These are phyloP conservation scores for Medicago truncatula DNA, from an alignment of 306 rosid species.

Conservation along the genomic window DNA sequence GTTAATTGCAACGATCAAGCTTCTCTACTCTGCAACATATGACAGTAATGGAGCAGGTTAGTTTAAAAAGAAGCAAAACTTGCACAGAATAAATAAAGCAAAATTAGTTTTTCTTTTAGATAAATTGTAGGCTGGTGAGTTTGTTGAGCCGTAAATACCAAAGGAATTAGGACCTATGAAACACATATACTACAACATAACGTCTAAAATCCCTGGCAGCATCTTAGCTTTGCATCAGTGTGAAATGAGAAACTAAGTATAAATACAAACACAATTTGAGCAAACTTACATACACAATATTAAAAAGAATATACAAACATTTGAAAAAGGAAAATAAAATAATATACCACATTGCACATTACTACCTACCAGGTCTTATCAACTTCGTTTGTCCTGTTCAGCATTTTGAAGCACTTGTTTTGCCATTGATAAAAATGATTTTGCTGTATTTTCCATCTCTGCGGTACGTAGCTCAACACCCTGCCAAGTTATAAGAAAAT, in stretches of 20 bases:
- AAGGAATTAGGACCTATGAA: not conserved
- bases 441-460: constrained; percentile 83
- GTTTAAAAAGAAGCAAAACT: not conserved
- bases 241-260: too few species aligned
- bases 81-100: not conserved
- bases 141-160: too few species aligned
- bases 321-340: constrained; percentile 21
- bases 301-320: not conserved
- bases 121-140: too few species aligned
- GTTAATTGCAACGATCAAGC: not conserved
- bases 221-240: too few species aligned
- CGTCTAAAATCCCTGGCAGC: too few species aligned
- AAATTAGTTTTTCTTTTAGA: not conserved
- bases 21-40: not conserved
- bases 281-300: too few species aligned
- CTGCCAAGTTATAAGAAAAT: constrained; percentile 46
- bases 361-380: constrained; percentile 23
- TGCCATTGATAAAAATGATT: constrained; percentile 84
- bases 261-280: too few species aligned
- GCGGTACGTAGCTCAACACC: constrained; percentile 62
- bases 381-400: constrained; percentile 60
- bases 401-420: constrained; percentile 67
- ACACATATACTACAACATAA: too few species aligned
- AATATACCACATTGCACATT: not conserved
- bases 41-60: not conserved